These are phyloP conservation scores for Stenogyne calaminthoides DNA, from an alignment of 305 asterid species.

Conservation along the genomic window DNA sequence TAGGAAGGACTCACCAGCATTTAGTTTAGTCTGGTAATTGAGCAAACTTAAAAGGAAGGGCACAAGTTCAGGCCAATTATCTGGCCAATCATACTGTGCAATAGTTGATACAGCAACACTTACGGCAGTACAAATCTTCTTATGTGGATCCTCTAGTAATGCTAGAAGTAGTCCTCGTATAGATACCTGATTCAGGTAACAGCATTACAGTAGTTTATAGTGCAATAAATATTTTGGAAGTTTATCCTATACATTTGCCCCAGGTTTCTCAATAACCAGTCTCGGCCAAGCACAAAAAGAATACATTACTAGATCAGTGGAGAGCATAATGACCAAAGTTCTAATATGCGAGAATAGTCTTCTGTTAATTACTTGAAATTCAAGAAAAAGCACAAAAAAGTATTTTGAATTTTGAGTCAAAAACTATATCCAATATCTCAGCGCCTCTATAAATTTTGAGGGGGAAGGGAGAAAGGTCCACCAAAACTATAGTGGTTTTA, in stretches of 20 bases:
- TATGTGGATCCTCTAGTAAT: constrained; percentile 72
- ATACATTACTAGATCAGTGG: neutral
- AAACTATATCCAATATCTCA: neutral
- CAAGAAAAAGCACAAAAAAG: constrained; percentile 12
- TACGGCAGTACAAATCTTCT: constrained; percentile 87
- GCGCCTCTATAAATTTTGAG: neutral
- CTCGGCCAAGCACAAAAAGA: neutral
- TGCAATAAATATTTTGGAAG: neutral
- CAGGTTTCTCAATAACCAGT: constrained; percentile 21
- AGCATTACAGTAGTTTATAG: constrained; percentile 22
- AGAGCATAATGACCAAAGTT: neutral
- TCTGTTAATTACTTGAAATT: constrained; percentile 1
- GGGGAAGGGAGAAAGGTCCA: neutral
- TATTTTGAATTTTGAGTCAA: neutral
- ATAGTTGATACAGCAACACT: constrained; percentile 83
- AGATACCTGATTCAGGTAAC: constrained; percentile 51
- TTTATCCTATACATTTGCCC: constrained; percentile 18
- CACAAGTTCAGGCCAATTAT: constrained; percentile 89
- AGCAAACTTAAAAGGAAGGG: constrained; percentile 70
- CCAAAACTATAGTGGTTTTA: neutral
- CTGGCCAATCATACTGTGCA: constrained; percentile 94
- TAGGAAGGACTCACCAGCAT: constrained; percentile 64
- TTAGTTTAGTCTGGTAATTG: constrained; percentile 60
- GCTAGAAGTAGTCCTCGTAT: constrained; percentile 70
- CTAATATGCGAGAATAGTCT: neutral